Percentiles rank a stretch among this genome's conserved stretches.
Evolutionary conservation across 1,284 basidiomycete genomes (phyloP).

Genomic region (Erythrobasidium hasegawianum): DNA sequence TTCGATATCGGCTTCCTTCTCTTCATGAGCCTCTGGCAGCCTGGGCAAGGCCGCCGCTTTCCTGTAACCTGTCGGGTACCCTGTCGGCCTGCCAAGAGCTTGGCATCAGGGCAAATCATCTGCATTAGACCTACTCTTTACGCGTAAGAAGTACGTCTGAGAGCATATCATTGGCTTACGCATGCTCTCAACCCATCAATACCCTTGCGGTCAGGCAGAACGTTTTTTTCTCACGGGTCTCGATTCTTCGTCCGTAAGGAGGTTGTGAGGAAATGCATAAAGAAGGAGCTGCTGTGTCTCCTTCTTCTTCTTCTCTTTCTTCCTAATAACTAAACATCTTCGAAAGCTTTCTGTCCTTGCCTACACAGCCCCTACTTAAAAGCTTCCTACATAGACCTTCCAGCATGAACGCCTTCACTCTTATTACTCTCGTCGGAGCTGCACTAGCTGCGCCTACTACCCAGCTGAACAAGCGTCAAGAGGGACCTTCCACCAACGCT

Average conservation of each 20-base stretch:
- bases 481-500: constrained; percentile 40
- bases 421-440: constrained; percentile 9
- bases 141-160: background rate
- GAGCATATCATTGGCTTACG: background rate
- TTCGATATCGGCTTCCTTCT: no score
- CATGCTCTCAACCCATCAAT: no score
- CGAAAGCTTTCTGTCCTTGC: background rate
- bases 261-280: no score
- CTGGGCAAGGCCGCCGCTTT: no score
- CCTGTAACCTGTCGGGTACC: no score
- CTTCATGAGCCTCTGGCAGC: no score
- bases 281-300: background rate
- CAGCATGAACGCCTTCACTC: constrained; percentile 4
- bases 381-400: background rate
- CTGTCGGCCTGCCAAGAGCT: background rate
- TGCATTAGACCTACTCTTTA: background rate
- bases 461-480: constrained; percentile 36
- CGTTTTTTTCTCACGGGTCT: no score
- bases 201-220: no score
- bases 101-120: background rate
- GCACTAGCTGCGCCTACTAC: constrained; percentile 5
- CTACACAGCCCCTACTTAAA: background rate
- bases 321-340: background rate
- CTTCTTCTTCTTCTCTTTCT: background rate
- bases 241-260: no score